Evolutionary conservation across 2,329 filamentous ascomycete genomes (phyloP).

Genomic region (Bipolaris sorokiniana): DNA sequence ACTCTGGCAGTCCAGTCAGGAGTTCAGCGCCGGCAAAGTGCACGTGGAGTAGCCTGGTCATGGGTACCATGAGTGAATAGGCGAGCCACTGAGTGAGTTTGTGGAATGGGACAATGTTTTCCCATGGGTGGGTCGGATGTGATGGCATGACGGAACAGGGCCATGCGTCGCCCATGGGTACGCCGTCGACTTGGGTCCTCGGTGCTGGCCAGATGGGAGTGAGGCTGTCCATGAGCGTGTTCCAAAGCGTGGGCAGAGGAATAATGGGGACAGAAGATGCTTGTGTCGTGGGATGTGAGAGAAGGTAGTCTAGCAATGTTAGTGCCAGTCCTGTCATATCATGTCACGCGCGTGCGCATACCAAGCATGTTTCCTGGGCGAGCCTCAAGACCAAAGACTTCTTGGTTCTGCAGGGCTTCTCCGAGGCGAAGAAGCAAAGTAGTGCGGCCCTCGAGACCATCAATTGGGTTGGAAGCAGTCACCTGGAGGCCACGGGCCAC

Average conservation of each 20-base stretch:
- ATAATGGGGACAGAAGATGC: constrained; percentile 88
- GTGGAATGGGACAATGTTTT: constrained; percentile 87
- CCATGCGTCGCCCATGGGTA: constrained; percentile 93
- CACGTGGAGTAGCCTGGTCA: constrained; percentile 79
- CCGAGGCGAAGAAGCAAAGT: constrained; percentile 77
- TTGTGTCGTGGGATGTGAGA: constrained; percentile 87
- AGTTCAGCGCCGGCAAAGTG: constrained; percentile 83
- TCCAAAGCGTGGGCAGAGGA: constrained; percentile 86
- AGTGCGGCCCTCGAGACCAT: constrained; percentile 83
- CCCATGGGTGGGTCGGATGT: constrained; percentile 72
- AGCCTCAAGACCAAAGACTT: constrained; percentile 83
- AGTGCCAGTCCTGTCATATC: constrained; percentile 6
- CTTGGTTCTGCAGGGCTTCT: constrained; percentile 76
- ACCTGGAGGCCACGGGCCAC: constrained; percentile 87
- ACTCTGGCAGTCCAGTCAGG: constrained; percentile 87
- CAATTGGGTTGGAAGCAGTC: constrained; percentile 76
- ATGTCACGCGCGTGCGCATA: constrained; percentile 50
- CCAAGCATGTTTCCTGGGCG: constrained; percentile 94
- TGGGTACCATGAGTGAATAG: constrained; percentile 91
- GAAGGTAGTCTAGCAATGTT: constrained; percentile 74
- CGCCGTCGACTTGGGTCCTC: constrained; percentile 83
- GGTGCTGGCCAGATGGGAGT: constrained; percentile 87
- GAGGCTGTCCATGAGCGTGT: constrained; percentile 85
- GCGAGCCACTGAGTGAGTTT: constrained; percentile 91
- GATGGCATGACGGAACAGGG: constrained; percentile 84